These are phyloP conservation scores for Aegilops longissima DNA, from an alignment of 176 grass and related monocot genomes.

Conservation along the genomic window DNA sequence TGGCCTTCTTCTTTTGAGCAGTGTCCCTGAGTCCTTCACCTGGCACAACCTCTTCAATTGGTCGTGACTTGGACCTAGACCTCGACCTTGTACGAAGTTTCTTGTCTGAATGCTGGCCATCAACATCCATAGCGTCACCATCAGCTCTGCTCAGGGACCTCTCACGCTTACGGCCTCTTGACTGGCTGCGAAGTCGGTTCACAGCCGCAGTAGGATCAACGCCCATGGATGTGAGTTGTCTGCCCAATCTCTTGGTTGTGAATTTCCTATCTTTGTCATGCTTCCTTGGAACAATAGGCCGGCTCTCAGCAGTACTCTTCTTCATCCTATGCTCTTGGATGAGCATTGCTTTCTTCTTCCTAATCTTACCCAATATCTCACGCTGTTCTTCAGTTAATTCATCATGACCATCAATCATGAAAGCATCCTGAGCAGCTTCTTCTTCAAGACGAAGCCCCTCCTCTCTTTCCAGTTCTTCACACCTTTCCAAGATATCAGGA, in stretches of 20 bases:
- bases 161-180: constrained; percentile 63
- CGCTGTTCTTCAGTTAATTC: constrained; percentile 53
- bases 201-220: constrained; percentile 56
- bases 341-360: constrained; percentile 63
- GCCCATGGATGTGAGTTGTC: constrained; percentile 54
- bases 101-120: constrained; percentile 59
- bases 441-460: constrained; percentile 69
- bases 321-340: constrained; percentile 84
- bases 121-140: constrained; percentile 57
- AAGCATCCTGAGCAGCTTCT: constrained; percentile 47
- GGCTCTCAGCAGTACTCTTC: constrained; percentile 83
- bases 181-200: constrained; percentile 37
- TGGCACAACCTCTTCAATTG: constrained; percentile 52
- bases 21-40: constrained; percentile 77
- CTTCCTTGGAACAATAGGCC: constrained; percentile 72
- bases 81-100: constrained; percentile 34
- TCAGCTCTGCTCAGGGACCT: constrained; percentile 55
- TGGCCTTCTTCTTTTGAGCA: constrained; percentile 59
- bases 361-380: constrained; percentile 55
- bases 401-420: constrained; percentile 62
- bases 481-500: constrained; percentile 65
- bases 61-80: constrained; percentile 45
- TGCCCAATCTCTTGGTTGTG: constrained; percentile 40
- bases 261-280: constrained; percentile 52
- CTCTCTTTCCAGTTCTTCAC: constrained; percentile 71